Conservation (phyloP, 805 yeast genomes). For the Brettanomyces bruxellensis region DNA sequence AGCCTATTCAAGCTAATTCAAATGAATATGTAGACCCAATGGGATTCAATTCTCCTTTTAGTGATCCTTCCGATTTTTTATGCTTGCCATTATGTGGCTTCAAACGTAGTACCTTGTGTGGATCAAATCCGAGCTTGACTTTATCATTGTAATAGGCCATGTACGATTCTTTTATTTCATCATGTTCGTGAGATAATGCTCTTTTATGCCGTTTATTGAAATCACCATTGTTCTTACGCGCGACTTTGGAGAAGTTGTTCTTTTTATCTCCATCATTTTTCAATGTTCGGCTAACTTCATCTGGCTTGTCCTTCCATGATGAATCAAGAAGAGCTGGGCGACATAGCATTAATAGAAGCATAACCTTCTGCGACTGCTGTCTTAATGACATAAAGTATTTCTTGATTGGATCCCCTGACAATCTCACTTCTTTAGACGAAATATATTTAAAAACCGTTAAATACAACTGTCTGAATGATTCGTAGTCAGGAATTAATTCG, state of each 20-base stretch:
- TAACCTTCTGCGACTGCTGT: conserved; percentile 10
- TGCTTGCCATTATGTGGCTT: conserved; percentile 10
- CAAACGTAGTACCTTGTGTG: conserved; percentile 14
- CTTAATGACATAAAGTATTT: not conserved
- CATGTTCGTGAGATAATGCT: not conserved
- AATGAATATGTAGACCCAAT: conserved; percentile 18
- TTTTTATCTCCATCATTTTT: too few relatives aligned
- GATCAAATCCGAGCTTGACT: conserved; percentile 14
- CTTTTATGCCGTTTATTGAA: not conserved
- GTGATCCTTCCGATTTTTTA: not conserved
- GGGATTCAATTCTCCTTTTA: conserved; percentile 8
- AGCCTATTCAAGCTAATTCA: conserved; percentile 7
- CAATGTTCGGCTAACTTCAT: too few relatives aligned
- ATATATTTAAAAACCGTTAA: conserved; percentile 7
- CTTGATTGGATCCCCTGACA: too few relatives aligned
- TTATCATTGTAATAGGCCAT: conserved; percentile 15
- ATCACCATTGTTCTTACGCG: too few relatives aligned
- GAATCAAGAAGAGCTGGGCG: conserved; percentile 13
- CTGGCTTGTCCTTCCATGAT: too few relatives aligned
- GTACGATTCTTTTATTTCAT: too few relatives aligned
- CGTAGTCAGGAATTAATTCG: conserved; percentile 21
- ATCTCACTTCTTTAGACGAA: not conserved
- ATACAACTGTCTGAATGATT: conserved; percentile 17
- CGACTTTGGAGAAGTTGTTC: not conserved
- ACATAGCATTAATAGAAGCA: conserved; percentile 19